Conservation (phyloP, 257 asterid genomes). For the Paulownia fortunei region DNA sequence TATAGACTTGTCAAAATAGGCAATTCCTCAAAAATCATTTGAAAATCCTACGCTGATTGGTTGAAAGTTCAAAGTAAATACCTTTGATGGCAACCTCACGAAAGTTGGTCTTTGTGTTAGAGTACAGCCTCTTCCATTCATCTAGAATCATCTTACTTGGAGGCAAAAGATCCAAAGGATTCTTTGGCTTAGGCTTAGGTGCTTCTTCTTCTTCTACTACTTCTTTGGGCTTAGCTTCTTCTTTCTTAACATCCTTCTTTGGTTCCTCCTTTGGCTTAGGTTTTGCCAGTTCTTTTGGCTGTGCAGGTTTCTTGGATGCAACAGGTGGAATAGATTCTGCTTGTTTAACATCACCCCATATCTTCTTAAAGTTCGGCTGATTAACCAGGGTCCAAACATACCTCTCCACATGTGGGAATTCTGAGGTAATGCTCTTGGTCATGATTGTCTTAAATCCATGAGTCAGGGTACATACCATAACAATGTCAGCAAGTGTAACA, state of each 20-base stretch:
- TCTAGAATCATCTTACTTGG: slow-evolving; percentile 90
- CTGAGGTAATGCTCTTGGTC: slow-evolving; percentile 88
- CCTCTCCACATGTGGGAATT: slow-evolving; percentile 92
- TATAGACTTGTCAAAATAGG: not conserved
- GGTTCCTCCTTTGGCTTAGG: slow-evolving; percentile 70
- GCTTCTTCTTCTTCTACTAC: slow-evolving; percentile 65
- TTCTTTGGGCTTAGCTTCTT: slow-evolving; percentile 54
- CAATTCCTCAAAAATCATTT: not conserved
- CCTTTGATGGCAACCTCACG: slow-evolving; percentile 96
- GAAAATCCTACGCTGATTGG: not conserved
- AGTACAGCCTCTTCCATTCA: slow-evolving; percentile 98
- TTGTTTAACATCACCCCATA: slow-evolving; percentile 71
- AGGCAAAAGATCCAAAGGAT: slow-evolving; percentile 93
- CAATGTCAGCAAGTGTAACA: slow-evolving; percentile 84
- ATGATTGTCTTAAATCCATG: slow-evolving; percentile 46
- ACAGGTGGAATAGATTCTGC: slow-evolving; percentile 66
- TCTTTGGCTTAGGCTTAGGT: slow-evolving; percentile 93
- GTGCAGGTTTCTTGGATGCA: slow-evolving; percentile 78
- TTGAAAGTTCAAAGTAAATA: slow-evolving; percentile 19
- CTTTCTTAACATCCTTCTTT: slow-evolving; percentile 69
- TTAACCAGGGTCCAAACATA: slow-evolving; percentile 87
- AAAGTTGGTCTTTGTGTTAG: slow-evolving; percentile 92
- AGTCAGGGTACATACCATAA: slow-evolving; percentile 63
- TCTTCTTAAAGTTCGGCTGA: slow-evolving; percentile 81
- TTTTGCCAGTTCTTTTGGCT: slow-evolving; percentile 69